These are phyloP conservation scores for Calycina herbarum DNA, from an alignment of 2,329 filamentous ascomycete genomes.

Conservation along the genomic window DNA sequence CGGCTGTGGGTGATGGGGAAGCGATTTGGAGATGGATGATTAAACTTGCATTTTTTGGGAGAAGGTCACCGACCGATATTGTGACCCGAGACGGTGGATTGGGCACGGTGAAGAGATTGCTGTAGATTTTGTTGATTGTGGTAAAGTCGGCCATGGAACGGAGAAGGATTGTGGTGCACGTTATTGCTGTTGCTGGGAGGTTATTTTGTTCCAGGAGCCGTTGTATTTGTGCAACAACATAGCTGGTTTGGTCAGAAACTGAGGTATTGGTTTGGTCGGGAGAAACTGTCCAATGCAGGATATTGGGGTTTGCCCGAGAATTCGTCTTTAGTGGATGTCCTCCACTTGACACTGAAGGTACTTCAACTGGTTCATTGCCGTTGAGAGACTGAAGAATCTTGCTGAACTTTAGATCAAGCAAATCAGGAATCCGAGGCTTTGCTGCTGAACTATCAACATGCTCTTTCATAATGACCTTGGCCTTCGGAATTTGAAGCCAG, in stretches of 20 bases:
- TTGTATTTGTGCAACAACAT: conserved; percentile 49
- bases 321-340: no score
- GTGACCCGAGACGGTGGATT: conserved; percentile 87
- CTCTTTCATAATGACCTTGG: conserved; percentile 46
- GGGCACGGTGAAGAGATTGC: conserved; percentile 68
- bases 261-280: conserved; percentile 20
- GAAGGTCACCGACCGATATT: conserved; percentile 68
- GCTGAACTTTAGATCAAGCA: conserved; percentile 66
- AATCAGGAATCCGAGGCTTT: conserved; percentile 55
- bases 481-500: conserved; percentile 63
- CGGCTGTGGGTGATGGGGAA: neutral
- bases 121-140: conserved; percentile 73
- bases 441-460: conserved; percentile 42
- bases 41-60: conserved; percentile 61
- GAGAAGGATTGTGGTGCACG: conserved; percentile 66
- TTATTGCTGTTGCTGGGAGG: conserved; percentile 47
- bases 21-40: conserved; percentile 54
- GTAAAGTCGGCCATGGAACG: conserved; percentile 79
- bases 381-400: conserved; percentile 23
- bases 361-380: neutral
- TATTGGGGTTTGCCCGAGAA: neutral
- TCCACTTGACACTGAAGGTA: neutral
- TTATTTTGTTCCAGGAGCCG: conserved; percentile 40
- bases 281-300: conserved; percentile 22
- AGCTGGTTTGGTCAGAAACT: conserved; percentile 50